phyloP scores from a whole-genome alignment of 192 early-diverging fungal genomes.

The Spizellomyces punctatus region DNA sequence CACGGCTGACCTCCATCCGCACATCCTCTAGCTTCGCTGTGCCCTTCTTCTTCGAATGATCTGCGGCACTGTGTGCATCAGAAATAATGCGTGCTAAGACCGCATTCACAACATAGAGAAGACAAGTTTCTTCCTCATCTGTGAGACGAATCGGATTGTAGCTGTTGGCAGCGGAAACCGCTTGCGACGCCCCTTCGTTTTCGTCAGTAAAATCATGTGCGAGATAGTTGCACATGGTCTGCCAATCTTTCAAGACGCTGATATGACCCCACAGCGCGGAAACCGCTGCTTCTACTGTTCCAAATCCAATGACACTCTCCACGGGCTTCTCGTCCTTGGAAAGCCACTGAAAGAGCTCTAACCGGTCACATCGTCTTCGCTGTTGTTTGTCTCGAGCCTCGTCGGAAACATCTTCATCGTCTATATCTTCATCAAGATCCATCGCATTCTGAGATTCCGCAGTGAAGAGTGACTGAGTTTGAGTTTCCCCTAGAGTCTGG shows the following conservation, averaged over 20 bases:
- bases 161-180: neutral
- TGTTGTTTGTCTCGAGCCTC: slow-evolving; percentile 8
- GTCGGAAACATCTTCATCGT: slow-evolving; percentile 26
- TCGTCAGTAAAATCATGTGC: slow-evolving; percentile 24
- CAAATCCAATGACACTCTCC: slow-evolving; percentile 19
- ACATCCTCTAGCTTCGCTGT: neutral
- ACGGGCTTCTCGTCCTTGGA: neutral
- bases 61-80: slow-evolving; percentile 16
- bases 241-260: slow-evolving; percentile 36
- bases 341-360: slow-evolving; percentile 10
- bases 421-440: slow-evolving; percentile 20
- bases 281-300: slow-evolving; percentile 36
- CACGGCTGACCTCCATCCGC: slow-evolving; percentile 19
- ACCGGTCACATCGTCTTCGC: slow-evolving; percentile 21
- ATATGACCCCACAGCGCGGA: slow-evolving; percentile 32
- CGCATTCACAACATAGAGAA: slow-evolving; percentile 39
- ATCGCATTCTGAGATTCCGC: slow-evolving; percentile 1
- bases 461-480: slow-evolving; percentile 19
- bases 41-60: slow-evolving; percentile 8
- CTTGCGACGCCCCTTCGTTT: neutral
- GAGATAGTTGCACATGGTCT: slow-evolving; percentile 44
- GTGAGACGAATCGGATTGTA: slow-evolving; percentile 28
- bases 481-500: neutral
- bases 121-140: slow-evolving; percentile 40
- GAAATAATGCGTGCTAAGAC: slow-evolving; percentile 9